Percentiles rank a stretch among this genome's conserved stretches.
Conservation (phyloP, 495 filamentous ascomycete species). For the Cryomyces minteri region DNA sequence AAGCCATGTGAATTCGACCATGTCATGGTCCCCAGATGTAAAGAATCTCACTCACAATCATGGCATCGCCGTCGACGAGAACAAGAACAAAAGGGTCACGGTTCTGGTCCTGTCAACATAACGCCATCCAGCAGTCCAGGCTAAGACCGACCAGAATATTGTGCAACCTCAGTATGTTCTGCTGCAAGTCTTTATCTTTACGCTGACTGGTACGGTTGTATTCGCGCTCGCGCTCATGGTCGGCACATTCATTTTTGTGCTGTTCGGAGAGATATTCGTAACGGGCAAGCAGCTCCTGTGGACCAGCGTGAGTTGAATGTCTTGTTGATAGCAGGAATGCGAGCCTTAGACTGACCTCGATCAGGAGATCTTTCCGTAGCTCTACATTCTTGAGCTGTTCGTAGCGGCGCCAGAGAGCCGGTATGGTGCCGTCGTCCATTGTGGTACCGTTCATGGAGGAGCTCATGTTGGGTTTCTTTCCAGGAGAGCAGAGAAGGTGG, state of each 20-base stretch:
- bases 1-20: too few species aligned
- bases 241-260: slow-evolving; percentile 3
- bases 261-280: slow-evolving; percentile 8
- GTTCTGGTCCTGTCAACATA: slow-evolving; percentile 30
- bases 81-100: slow-evolving; percentile 59
- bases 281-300: slow-evolving; percentile 7
- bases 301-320: background rate
- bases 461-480: background rate
- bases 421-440: background rate
- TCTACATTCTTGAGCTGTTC: slow-evolving; percentile 5
- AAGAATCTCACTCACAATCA: slow-evolving; percentile 41
- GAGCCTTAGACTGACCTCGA: slow-evolving; percentile 2
- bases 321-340: background rate
- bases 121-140: background rate
- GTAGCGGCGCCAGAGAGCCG: slow-evolving; percentile 3
- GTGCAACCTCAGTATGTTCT: background rate
- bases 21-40: background rate
- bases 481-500: background rate
- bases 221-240: slow-evolving; percentile 5
- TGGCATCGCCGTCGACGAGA: slow-evolving; percentile 60
- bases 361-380: slow-evolving; percentile 4
- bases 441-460: background rate
- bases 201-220: slow-evolving; percentile 1
- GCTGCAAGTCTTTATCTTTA: background rate
- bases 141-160: slow-evolving; percentile 1